Conservation (phyloP, 805 yeast species). For the Cyberlindnera sargentensis region DNA sequence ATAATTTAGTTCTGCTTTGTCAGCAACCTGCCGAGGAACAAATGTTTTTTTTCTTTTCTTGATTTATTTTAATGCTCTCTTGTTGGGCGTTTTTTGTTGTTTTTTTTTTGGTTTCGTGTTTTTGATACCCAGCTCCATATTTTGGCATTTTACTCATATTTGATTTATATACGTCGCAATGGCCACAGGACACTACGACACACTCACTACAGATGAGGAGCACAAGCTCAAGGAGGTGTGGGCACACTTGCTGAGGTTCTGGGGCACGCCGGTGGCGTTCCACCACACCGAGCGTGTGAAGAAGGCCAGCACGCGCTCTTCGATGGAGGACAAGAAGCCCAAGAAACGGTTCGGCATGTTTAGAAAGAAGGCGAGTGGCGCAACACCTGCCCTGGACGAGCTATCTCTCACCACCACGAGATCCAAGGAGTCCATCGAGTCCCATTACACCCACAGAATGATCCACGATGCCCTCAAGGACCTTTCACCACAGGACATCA, state of each 20-base stretch:
- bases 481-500: constrained; percentile 44
- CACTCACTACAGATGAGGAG: constrained; percentile 52
- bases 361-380: constrained; percentile 7
- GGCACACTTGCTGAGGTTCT: constrained; percentile 54
- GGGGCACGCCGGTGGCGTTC: constrained; percentile 40
- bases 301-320: constrained; percentile 1
- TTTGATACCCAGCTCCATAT: too few relatives aligned
- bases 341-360: constrained; percentile 23
- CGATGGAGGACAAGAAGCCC: constrained; percentile 11
- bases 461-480: constrained; percentile 45
- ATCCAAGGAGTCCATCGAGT: constrained; percentile 26
- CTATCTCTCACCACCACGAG: constrained; percentile 20
- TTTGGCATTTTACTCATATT: too few relatives aligned
- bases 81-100: too few relatives aligned
- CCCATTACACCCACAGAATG: constrained; percentile 27
- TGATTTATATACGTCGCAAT: not conserved
- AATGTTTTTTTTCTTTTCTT: too few relatives aligned
- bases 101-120: too few relatives aligned
- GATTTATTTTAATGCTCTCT: too few relatives aligned
- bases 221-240: constrained; percentile 60
- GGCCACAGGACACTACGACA: constrained; percentile 36
- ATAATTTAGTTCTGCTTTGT: too few relatives aligned
- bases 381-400: constrained; percentile 4
- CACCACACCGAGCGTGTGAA: not conserved
- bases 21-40: too few relatives aligned